These are phyloP conservation scores for Trypanosomatidae sp. DNA, from an alignment of 208 protist genomes.

Conservation along the genomic window DNA sequence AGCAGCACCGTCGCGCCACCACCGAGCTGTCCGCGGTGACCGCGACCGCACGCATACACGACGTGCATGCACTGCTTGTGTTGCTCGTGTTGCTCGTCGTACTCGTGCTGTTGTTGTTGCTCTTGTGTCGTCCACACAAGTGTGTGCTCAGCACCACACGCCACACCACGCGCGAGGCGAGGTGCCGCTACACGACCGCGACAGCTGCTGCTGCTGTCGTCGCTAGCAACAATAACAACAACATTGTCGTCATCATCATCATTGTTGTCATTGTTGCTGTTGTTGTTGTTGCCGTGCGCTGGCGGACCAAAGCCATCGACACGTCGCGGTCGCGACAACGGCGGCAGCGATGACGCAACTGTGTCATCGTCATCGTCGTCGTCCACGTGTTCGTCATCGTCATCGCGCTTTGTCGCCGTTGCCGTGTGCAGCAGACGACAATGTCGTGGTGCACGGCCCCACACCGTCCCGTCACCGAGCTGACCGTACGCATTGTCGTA, in stretches of 20 bases:
- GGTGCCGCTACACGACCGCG: too few species aligned
- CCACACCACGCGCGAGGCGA: too few species aligned
- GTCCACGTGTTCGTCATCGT: too few species aligned
- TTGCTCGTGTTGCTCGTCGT: too few species aligned
- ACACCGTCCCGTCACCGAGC: constrained; percentile 70
- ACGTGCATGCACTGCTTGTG: constrained; percentile 12
- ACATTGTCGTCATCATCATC: neutral
- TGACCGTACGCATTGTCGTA: constrained; percentile 71
- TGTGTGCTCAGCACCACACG: constrained; percentile 60
- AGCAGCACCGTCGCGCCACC: constrained; percentile 18
- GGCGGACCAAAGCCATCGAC: constrained; percentile 3
- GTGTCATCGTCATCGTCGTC: too few species aligned
- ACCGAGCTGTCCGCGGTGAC: constrained; percentile 51
- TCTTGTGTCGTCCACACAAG: constrained; percentile 44
- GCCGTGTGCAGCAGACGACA: neutral
- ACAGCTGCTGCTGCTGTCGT: too few species aligned
- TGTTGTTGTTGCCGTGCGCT: neutral
- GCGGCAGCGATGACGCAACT: neutral
- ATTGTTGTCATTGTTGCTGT: neutral
- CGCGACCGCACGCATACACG: constrained; percentile 65
- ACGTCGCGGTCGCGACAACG: constrained; percentile 6
- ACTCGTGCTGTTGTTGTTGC: too few species aligned
- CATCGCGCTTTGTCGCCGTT: neutral
- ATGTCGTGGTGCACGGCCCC: constrained; percentile 7
- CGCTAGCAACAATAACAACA: too few species aligned